Conservation (phyloP, 495 filamentous ascomycete species). For the Penicillium lagena region DNA sequence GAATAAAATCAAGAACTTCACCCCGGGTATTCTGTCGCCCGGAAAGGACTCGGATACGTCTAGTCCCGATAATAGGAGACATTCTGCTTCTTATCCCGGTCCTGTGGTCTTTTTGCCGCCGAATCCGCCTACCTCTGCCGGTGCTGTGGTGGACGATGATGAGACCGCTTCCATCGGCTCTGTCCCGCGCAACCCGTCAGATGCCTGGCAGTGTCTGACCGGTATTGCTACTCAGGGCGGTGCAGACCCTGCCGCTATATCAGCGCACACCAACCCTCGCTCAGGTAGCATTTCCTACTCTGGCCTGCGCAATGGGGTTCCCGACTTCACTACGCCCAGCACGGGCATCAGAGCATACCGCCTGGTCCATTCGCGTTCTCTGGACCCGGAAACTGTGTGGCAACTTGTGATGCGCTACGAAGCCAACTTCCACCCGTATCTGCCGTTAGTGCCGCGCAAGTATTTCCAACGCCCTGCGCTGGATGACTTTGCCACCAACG, state of each 20-base stretch:
- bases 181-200: slow-evolving; percentile 41
- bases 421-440: slow-evolving; percentile 55
- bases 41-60: slow-evolving; percentile 22
- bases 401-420: slow-evolving; percentile 47
- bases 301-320: slow-evolving; percentile 22
- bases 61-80: slow-evolving; percentile 19
- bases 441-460: slow-evolving; percentile 50
- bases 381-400: slow-evolving; percentile 42
- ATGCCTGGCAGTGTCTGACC: slow-evolving; percentile 44
- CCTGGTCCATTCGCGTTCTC: slow-evolving; percentile 42
- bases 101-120: slow-evolving; percentile 32
- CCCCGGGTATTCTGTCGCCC: slow-evolving; percentile 17
- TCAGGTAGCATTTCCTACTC: slow-evolving; percentile 17
- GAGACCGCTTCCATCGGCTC: slow-evolving; percentile 31
- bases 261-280: no score
- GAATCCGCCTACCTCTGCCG: slow-evolving; percentile 22
- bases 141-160: slow-evolving; percentile 30
- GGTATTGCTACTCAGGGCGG: slow-evolving; percentile 29
- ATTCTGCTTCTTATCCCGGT: slow-evolving; percentile 27
- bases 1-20: slow-evolving; percentile 39
- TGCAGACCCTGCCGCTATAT: no score
- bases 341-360: slow-evolving; percentile 41
- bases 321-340: slow-evolving; percentile 20
- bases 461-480: slow-evolving; percentile 45
- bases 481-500: slow-evolving; percentile 42